Evolutionary conservation across 441 rosid species (phyloP).

Genomic region (Melastoma candidum): DNA sequence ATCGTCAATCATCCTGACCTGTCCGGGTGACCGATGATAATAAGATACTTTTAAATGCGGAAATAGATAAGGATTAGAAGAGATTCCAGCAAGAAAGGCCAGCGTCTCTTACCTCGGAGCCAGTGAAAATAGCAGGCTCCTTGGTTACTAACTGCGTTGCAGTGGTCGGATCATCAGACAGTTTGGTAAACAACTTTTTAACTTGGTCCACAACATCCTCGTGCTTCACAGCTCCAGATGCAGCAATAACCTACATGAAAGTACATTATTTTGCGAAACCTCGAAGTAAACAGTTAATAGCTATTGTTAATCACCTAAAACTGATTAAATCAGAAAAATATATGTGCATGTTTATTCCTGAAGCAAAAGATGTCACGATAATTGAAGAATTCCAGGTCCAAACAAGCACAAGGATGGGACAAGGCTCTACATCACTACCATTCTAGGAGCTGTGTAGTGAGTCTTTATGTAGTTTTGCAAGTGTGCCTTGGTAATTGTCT

Average conservation of each 20-base stretch:
- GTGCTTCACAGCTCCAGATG: conserved; percentile 97
- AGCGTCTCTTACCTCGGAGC: conserved; percentile 71
- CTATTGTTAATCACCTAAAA: not conserved
- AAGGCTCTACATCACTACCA: conserved; percentile 34
- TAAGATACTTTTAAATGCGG: conserved; percentile 9
- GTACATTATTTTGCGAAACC: not conserved
- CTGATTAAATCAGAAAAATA: no score
- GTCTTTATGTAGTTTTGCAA: conserved; percentile 81
- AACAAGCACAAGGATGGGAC: conserved; percentile 4
- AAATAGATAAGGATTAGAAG: conserved; percentile 1
- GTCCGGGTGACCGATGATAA: conserved; percentile 14
- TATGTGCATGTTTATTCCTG: no score
- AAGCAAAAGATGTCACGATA: not conserved
- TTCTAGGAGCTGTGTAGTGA: conserved; percentile 99
- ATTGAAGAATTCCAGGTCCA: not conserved
- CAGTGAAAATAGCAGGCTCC: conserved; percentile 83
- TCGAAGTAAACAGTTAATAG: not conserved
- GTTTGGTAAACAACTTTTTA: conserved; percentile 64
- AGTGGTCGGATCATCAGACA: conserved; percentile 77
- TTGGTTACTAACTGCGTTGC: conserved; percentile 76
- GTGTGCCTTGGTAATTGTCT: conserved; percentile 66
- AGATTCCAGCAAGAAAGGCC: conserved; percentile 1
- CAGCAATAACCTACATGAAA: conserved; percentile 68
- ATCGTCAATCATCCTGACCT: conserved; percentile 94
- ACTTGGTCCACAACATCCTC: conserved; percentile 92